Evolutionary conservation across 768 basidiomycete genomes (phyloP), one percentile per base, ranked within the genome.

Genomic region (Leucocoprinus leucothites): DNA sequence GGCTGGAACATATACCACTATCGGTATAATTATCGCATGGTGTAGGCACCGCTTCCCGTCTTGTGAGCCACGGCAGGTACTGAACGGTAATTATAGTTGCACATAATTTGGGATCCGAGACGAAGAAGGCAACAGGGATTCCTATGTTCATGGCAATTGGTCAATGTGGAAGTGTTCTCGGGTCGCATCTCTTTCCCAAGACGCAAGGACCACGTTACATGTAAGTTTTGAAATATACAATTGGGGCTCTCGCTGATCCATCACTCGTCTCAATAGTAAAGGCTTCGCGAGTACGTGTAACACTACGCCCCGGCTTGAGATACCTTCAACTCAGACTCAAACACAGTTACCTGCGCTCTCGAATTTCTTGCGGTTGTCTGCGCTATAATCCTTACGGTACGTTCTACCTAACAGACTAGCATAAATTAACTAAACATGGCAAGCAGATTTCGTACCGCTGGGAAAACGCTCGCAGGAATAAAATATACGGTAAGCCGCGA

Each of bases 71-170:
- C 1, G 28, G 24, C 8, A 46, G 19, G 21, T 25, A 9, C 24
- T 19, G 14, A 14, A 18, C 25, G 45, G 14, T 25, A n/a, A 28
- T 46, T 9, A 8, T 53, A 89, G 85, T 79, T 60, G 81, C 85
- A 3, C 87, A 89, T 61, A 91, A 89, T 61, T 76, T 89, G 6
- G 88, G 87, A 2, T 89, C 88, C 0, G 89, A 91, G 61, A 84
- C 85, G 0, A 89, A 91, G 68, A 82, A 81, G 53, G 88, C 89
- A 0, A 82, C 87, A 0, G 88, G 88, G 0, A 85, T 89, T 28
- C 86, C 87, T 8, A 77, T 87, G 69, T 89, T 89, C 64, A 89
- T 89, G 83, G 79, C 86, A 9, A 88, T 91, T 35, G 89, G 89
- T 0, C 89, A 91, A 63, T 82, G 86, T 48, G 89, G 87, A 11